Conservation (phyloP, 192 early-diverging fungal species). For the Dimargaris cristalligena region DNA sequence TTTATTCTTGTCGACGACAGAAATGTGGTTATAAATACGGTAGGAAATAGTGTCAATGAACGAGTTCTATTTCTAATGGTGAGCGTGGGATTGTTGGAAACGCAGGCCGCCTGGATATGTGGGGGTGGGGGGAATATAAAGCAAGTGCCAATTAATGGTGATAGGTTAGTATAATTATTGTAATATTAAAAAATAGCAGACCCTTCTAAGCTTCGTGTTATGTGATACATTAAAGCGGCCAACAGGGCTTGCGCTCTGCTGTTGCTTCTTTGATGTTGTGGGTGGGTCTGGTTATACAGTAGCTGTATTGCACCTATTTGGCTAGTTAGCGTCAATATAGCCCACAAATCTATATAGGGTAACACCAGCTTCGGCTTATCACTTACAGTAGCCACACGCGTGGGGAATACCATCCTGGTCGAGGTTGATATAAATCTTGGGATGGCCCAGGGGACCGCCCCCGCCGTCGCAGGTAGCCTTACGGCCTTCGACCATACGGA, state of each 20-base stretch:
- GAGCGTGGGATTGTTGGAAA: slow-evolving; percentile 54
- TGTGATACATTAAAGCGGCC: too few relatives aligned
- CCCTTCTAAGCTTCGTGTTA: too few relatives aligned
- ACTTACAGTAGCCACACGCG: slow-evolving; percentile 67
- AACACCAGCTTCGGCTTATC: too few relatives aligned
- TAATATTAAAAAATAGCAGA: slow-evolving; percentile 6
- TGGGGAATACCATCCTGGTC: slow-evolving; percentile 36
- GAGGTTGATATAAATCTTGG: slow-evolving; percentile 88
- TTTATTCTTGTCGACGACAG: too few relatives aligned
- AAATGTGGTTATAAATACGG: too few relatives aligned
- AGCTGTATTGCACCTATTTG: too few relatives aligned
- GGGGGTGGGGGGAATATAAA: slow-evolving; percentile 12
- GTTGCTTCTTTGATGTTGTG: too few relatives aligned
- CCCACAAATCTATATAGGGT: too few relatives aligned
- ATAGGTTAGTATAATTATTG: neutral
- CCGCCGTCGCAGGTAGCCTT: slow-evolving; percentile 78
- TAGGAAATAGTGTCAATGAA: too few relatives aligned
- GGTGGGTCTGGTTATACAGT: too few relatives aligned
- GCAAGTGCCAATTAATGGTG: neutral
- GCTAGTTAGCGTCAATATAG: too few relatives aligned
- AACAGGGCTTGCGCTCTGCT: too few relatives aligned
- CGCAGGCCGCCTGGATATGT: slow-evolving; percentile 48
- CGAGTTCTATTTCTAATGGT: slow-evolving; percentile 26
- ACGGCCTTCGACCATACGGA: slow-evolving; percentile 56
- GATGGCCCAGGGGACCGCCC: slow-evolving; percentile 84